A percentile compares a stretch with the other conserved stretches of the same genome.
Conservation (phyloP, 2,329 filamentous ascomycete species). For the Parafenestella ontariensis region DNA sequence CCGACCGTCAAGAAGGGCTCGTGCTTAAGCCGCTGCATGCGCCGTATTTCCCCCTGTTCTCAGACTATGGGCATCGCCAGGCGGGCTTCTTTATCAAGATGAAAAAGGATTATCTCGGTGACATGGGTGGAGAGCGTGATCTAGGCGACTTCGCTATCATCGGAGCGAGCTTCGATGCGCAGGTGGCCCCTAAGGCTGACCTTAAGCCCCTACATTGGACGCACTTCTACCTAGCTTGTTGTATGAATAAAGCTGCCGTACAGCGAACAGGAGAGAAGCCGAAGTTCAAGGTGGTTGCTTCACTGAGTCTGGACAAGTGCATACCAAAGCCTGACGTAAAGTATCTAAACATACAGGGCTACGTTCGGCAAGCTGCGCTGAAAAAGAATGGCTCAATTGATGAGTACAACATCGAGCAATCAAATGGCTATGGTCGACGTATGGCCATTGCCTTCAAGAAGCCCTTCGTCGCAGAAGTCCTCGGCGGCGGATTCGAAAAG, state of each 20-base stretch:
- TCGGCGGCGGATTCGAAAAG: slow-evolving; percentile 81
- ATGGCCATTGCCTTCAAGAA: slow-evolving; percentile 67
- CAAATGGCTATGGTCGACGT: slow-evolving; percentile 23
- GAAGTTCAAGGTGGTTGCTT: slow-evolving; percentile 70
- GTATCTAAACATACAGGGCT: slow-evolving; percentile 52
- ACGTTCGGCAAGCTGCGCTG: slow-evolving; percentile 44
- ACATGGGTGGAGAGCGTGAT: slow-evolving; percentile 73
- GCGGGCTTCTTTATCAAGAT: slow-evolving; percentile 73
- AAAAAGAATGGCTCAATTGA: slow-evolving; percentile 24
- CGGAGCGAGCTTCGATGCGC: slow-evolving; percentile 74
- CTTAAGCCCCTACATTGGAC: slow-evolving; percentile 72
- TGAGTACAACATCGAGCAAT: slow-evolving; percentile 31
- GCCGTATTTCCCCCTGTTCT: slow-evolving; percentile 69
- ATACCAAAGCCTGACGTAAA: slow-evolving; percentile 55
- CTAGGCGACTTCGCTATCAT: slow-evolving; percentile 79
- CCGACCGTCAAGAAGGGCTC: slow-evolving; percentile 74
- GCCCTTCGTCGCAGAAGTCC: slow-evolving; percentile 80
- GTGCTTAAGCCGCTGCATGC: slow-evolving; percentile 79
- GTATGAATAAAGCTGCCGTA: slow-evolving; percentile 71
- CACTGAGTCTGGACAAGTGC: slow-evolving; percentile 53
- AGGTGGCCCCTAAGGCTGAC: slow-evolving; percentile 64
- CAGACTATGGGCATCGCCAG: slow-evolving; percentile 30
- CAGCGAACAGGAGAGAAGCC: slow-evolving; percentile 61
- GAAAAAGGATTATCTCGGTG: slow-evolving; percentile 85
- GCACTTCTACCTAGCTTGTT: slow-evolving; percentile 79